Conservation (phyloP, 192 early-diverging fungal species). For the Coemansia sp. region DNA sequence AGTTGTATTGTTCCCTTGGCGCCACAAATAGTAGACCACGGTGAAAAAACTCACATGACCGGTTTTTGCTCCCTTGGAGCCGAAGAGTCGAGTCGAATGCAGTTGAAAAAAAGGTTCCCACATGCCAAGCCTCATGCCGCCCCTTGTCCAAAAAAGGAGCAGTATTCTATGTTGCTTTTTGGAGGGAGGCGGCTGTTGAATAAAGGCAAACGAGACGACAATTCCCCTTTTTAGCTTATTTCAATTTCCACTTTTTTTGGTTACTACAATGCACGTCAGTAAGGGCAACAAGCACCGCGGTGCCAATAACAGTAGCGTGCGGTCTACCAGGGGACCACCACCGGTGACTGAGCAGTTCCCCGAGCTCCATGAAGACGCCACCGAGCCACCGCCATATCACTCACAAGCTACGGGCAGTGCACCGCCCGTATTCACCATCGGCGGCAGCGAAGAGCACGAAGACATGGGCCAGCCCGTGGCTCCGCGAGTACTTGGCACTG, state of each 20-base stretch:
- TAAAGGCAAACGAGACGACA: no score
- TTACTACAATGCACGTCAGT: background rate
- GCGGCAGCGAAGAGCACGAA: background rate
- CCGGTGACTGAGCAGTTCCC: constrained; percentile 28
- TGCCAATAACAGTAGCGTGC: background rate
- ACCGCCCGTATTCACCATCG: constrained; percentile 14
- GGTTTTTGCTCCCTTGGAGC: background rate
- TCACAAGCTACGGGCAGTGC: background rate
- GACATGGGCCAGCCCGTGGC: background rate
- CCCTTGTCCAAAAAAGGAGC: no score
- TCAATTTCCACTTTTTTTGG: background rate
- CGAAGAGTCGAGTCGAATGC: background rate
- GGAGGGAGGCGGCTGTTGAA: background rate
- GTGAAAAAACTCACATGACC: background rate
- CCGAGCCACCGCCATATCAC: background rate
- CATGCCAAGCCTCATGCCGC: background rate
- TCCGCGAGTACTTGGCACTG: background rate
- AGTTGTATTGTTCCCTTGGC: background rate
- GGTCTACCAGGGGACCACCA: background rate
- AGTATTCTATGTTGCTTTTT: no score
- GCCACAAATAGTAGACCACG: background rate
- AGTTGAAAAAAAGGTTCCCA: no score
- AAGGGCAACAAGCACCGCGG: background rate
- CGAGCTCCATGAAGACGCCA: constrained; percentile 7
- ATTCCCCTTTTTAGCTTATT: background rate